phyloP scores from a whole-genome alignment of 2,329 filamentous ascomycete genomes.

The Lizonia empirigonia region DNA sequence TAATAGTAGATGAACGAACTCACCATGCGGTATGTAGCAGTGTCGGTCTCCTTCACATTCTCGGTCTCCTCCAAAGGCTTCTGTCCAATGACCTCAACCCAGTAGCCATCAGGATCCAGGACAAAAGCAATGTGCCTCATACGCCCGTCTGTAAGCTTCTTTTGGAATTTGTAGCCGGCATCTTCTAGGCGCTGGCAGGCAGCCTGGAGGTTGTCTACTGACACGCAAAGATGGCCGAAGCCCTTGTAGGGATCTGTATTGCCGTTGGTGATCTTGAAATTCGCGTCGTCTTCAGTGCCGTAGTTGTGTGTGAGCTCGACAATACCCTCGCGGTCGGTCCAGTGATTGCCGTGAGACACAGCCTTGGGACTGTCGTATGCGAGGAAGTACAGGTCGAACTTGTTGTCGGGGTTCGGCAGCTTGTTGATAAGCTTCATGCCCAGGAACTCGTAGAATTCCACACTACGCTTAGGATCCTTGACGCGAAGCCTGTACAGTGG shows the following conservation, averaged over 20 bases:
- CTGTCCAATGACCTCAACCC: slow-evolving; percentile 80
- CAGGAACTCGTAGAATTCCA: slow-evolving; percentile 93
- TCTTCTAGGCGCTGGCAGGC: slow-evolving; percentile 89
- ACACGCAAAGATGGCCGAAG: slow-evolving; percentile 83
- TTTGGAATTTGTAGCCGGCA: slow-evolving; percentile 92
- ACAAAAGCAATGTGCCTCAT: slow-evolving; percentile 79
- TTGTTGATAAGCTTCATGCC: slow-evolving; percentile 85
- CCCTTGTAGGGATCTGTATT: slow-evolving; percentile 89
- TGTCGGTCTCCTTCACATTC: slow-evolving; percentile 72
- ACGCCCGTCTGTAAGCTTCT: slow-evolving; percentile 85
- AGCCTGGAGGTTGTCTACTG: slow-evolving; percentile 72
- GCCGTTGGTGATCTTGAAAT: slow-evolving; percentile 83
- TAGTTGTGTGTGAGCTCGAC: slow-evolving; percentile 86
- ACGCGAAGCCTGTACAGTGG: slow-evolving; percentile 65
- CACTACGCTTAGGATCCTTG: slow-evolving; percentile 83
- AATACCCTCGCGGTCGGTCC: slow-evolving; percentile 83
- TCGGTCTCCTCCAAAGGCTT: slow-evolving; percentile 75
- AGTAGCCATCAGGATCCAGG: slow-evolving; percentile 76
- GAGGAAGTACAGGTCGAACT: slow-evolving; percentile 96
- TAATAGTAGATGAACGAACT: not conserved
- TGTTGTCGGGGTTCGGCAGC: slow-evolving; percentile 80
- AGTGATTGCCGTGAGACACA: slow-evolving; percentile 73
- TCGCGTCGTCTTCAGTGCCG: slow-evolving; percentile 83
- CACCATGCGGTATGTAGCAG: slow-evolving; percentile 72
- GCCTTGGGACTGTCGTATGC: slow-evolving; percentile 81